Percentiles rank a stretch among this genome's conserved stretches.
These are phyloP conservation scores for Geotrichum bryndzae DNA, from an alignment of 1,139 yeast species.

Conservation along the genomic window DNA sequence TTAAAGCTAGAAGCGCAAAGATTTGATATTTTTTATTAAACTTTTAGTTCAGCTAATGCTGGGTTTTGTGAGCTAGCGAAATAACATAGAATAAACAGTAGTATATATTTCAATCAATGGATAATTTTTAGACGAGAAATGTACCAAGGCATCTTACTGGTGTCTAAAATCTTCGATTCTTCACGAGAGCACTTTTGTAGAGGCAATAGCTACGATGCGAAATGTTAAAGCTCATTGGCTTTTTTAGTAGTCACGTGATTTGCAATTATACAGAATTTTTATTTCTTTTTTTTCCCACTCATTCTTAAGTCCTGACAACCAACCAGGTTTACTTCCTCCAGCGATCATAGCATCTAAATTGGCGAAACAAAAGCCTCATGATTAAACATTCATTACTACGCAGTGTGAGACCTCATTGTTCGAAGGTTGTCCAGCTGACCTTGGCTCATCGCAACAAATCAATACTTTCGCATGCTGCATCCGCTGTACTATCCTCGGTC, in stretches of 20 bases:
- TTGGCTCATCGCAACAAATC: conserved; percentile 2
- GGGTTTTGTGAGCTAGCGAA: too few relatives aligned
- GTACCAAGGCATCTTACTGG: background rate
- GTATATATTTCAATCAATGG: too few relatives aligned
- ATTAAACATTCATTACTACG: background rate
- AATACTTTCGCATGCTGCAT: background rate
- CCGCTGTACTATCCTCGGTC: background rate
- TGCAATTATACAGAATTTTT: background rate
- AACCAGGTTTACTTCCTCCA: background rate
- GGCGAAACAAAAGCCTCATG: background rate
- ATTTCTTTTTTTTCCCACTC: background rate
- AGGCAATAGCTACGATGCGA: background rate
- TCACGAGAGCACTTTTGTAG: background rate
- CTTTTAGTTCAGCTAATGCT: too few relatives aligned
- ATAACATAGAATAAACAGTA: too few relatives aligned
- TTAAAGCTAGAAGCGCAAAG: too few relatives aligned
- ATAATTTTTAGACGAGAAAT: too few relatives aligned
- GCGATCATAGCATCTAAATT: background rate
- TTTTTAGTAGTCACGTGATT: background rate
- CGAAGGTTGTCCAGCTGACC: background rate
- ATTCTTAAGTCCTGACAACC: background rate
- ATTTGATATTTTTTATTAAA: too few relatives aligned
- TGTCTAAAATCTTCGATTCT: too few relatives aligned
- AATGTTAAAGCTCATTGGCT: background rate
- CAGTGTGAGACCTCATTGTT: background rate